Evolutionary conservation across 345 rosid genomes (phyloP), one percentile per base, ranked within the genome.

Genomic region (Pistacia vera): DNA sequence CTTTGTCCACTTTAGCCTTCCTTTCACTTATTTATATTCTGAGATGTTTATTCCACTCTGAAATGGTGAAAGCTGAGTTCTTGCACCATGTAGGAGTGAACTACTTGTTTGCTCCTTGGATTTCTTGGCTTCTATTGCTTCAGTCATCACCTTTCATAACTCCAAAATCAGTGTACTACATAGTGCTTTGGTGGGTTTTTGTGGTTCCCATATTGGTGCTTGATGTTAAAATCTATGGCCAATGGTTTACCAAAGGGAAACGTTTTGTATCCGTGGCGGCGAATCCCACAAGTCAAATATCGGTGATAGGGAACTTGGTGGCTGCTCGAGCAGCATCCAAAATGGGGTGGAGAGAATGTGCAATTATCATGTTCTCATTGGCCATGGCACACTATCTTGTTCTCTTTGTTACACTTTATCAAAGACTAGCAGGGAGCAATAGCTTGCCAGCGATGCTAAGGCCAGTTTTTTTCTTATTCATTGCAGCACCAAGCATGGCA

Each of bases 21-120:
- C 86, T 88, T 64, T 86, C 83, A 46, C 30, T 77, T 52, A 30
- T 82, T n/a, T 88, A 86, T 66, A 72, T 75, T 57, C 78, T 85
- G 2, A 84, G 81, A 61, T 86, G 90, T 77, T 8, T 81, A 14
- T 81, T 83, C 68, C 74, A 68, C 79, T 86, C 80, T 49, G 62
- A 83, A 62, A 74, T 57, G 82, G 87, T 88, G 73, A 79, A 83
- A 60, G 78, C 77, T n/a, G 92, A 88, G 88, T 88, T 88, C 81
- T 41, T 81, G 62, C 85, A 88, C 72, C 81, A 74, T 58, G 59
- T 83, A 2, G 77, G 86, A 30, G 83, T 74, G 28, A 83, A 80
- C 68, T 80, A 80, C 71, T 36, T 83, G 54, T 83, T 77, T 13
- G 79, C 83, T 2, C 86, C 86, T 0, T 83, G 74, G 79, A 83